Percentiles rank a stretch among this genome's conserved stretches.
Conservation (phyloP, 208 protist species). For the Trypanosoma cruzi region DNA sequence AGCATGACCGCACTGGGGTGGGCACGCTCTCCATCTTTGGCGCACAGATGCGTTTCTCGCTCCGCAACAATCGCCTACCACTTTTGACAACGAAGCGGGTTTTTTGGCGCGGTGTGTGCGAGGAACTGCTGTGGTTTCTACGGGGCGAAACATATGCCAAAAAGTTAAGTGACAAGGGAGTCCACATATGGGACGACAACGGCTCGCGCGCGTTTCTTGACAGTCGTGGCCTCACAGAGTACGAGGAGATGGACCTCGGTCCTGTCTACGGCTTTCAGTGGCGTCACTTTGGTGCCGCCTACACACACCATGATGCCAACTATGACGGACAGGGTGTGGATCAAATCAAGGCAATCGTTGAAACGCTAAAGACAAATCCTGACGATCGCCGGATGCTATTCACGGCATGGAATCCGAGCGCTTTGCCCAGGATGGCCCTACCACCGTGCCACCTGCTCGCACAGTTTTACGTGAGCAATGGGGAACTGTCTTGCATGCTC, state of each 20-base stretch:
- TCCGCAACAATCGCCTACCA: constrained; percentile 94
- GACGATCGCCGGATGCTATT: constrained; percentile 96
- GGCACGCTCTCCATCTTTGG: constrained; percentile 97
- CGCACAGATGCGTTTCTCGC: constrained; percentile 96
- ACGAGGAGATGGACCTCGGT: constrained; percentile 97
- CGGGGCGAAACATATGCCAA: constrained; percentile 96
- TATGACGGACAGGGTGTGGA: constrained; percentile 96
- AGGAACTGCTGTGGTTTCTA: constrained; percentile 99
- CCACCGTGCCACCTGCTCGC: constrained; percentile 98
- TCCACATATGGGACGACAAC: constrained; percentile 99
- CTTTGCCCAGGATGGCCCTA: constrained; percentile 96
- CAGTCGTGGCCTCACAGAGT: constrained; percentile 88
- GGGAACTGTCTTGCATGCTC: constrained; percentile 96
- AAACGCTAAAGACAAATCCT: constrained; percentile 94
- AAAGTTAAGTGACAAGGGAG: constrained; percentile 85
- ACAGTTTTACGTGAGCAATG: constrained; percentile 97
- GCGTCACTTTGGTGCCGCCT: constrained; percentile 98
- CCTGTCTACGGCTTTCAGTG: constrained; percentile 99
- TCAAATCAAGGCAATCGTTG: constrained; percentile 94
- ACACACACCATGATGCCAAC: constrained; percentile 83
- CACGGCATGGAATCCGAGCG: constrained; percentile 97
- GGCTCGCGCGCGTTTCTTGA: constrained; percentile 96
- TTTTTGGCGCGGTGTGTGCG: constrained; percentile 97
- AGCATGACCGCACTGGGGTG: constrained; percentile 96
- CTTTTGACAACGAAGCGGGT: constrained; percentile 99